Conservation (phyloP, 2,329 filamentous ascomycete genomes). For the Hawksworthiomyces lignivorus region DNA sequence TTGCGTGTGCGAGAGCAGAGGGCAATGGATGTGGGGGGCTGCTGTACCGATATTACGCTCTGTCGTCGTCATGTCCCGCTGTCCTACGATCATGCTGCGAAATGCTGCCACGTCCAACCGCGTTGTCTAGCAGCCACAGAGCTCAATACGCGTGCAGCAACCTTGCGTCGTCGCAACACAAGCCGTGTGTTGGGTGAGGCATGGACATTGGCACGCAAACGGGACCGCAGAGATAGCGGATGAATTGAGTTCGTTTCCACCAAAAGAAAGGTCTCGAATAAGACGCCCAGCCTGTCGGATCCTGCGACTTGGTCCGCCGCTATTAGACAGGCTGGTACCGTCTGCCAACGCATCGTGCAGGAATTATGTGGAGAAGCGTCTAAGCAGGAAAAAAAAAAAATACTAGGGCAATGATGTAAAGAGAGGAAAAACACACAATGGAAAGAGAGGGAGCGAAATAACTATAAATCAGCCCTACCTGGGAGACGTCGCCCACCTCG, state of each 20-base stretch:
- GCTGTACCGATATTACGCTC: too few relatives aligned
- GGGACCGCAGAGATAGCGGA: not conserved
- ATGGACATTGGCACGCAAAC: not conserved
- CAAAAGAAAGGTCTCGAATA: constrained; percentile 3
- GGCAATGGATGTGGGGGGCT: too few relatives aligned
- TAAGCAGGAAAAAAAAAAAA: constrained; percentile 14
- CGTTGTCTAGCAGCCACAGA: too few relatives aligned
- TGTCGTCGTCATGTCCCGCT: too few relatives aligned
- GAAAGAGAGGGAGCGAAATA: not conserved
- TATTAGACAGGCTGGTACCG: constrained; percentile 16
- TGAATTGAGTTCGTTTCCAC: not conserved
- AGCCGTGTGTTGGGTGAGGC: too few relatives aligned
- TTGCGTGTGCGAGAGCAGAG: too few relatives aligned
- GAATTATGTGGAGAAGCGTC: constrained; percentile 22
- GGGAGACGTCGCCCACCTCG: constrained; percentile 1
- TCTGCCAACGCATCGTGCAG: constrained; percentile 31
- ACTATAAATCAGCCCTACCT: constrained; percentile 8
- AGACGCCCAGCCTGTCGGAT: constrained; percentile 10
- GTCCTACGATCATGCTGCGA: too few relatives aligned
- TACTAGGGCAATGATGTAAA: constrained; percentile 9
- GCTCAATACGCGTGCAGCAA: too few relatives aligned
- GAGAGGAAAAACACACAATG: not conserved
- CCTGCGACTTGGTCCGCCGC: constrained; percentile 18
- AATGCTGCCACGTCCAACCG: too few relatives aligned
- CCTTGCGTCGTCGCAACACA: too few relatives aligned